Evolutionary conservation across 495 filamentous ascomycete species (phyloP).

Genomic region (Ramalina intermedia): DNA sequence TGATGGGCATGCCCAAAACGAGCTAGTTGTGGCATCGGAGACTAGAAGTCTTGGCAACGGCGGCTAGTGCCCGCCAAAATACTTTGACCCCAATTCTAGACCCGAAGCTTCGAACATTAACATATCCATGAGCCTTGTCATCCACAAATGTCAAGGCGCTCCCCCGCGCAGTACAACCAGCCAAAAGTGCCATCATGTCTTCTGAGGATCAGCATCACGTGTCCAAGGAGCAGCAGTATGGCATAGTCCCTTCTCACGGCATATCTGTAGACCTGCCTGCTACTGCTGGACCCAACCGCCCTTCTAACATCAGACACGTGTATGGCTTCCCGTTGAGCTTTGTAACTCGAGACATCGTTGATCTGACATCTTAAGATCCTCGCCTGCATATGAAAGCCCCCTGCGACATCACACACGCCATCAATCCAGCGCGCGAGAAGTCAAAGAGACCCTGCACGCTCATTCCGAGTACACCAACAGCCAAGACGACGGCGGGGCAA

Average conservation of each 20-base stretch:
- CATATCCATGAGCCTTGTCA: no score
- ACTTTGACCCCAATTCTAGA: no score
- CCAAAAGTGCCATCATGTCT: background rate
- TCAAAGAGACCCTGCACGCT: constrained; percentile 91
- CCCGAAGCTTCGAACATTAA: no score
- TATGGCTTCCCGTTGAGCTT: constrained; percentile 16
- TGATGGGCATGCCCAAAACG: no score
- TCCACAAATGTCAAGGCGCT: background rate
- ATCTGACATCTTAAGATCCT: constrained; percentile 24
- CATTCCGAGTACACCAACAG: constrained; percentile 75
- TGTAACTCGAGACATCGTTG: background rate
- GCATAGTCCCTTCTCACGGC: constrained; percentile 25
- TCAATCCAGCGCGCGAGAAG: constrained; percentile 52
- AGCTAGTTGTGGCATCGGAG: no score
- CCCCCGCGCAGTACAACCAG: background rate
- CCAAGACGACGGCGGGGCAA: constrained; percentile 61
- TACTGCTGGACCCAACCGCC: constrained; percentile 11
- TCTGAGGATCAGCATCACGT: constrained; percentile 11
- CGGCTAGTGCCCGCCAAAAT: no score
- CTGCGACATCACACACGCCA: constrained; percentile 63
- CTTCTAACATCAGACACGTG: constrained; percentile 27
- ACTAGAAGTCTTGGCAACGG: no score
- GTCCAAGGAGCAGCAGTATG: constrained; percentile 14
- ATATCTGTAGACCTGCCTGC: constrained; percentile 22
- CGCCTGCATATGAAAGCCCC: constrained; percentile 47